Percentiles rank a stretch among this genome's conserved stretches.
phyloP scores from a whole-genome alignment of 176 grass and related monocot species.

The Eleusine indica region DNA sequence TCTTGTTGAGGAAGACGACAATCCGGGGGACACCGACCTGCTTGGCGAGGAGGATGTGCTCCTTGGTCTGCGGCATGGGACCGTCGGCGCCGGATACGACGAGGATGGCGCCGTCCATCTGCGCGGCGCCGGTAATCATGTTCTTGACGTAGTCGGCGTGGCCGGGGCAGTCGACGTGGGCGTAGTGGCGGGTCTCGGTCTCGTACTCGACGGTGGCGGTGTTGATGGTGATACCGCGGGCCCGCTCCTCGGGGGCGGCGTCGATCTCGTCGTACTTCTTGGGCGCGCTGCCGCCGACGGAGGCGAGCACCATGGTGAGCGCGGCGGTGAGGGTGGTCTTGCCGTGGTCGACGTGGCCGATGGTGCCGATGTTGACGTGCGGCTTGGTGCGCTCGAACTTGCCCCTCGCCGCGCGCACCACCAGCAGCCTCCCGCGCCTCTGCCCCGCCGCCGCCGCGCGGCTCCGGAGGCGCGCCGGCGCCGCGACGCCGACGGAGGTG shows the following conservation, averaged over 20 bases:
- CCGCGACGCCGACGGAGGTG: slow-evolving; percentile 44
- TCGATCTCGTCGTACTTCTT: slow-evolving; percentile 99
- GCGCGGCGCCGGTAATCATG: slow-evolving; percentile 93
- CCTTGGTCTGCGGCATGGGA: slow-evolving; percentile 99
- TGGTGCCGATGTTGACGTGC: slow-evolving; percentile 98
- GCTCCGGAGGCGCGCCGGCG: slow-evolving; percentile 39
- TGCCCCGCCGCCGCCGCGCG: slow-evolving; percentile 20
- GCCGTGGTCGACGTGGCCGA: slow-evolving; percentile 98
- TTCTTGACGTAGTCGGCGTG: slow-evolving; percentile 99
- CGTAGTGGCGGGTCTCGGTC: slow-evolving; percentile 92
- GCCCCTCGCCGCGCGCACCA: slow-evolving; percentile 81
- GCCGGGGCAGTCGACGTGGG: slow-evolving; percentile 93
- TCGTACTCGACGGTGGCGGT: slow-evolving; percentile 99
- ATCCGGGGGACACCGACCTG: slow-evolving; percentile 94
- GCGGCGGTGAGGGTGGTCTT: slow-evolving; percentile 96
- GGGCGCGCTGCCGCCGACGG: slow-evolving; percentile 70
- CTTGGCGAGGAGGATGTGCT: slow-evolving; percentile 99
- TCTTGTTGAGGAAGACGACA: slow-evolving; percentile 98
- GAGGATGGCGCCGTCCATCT: slow-evolving; percentile 98
- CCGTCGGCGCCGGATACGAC: slow-evolving; percentile 94
- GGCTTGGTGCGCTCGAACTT: slow-evolving; percentile 98
- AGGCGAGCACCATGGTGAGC: slow-evolving; percentile 96
- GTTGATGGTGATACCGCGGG: slow-evolving; percentile 99
- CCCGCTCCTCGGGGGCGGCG: slow-evolving; percentile 91
- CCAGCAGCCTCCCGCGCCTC: slow-evolving; percentile 53